phyloP scores from a whole-genome alignment of 495 filamentous ascomycete genomes.

The Pseudotulostoma volvatum region DNA sequence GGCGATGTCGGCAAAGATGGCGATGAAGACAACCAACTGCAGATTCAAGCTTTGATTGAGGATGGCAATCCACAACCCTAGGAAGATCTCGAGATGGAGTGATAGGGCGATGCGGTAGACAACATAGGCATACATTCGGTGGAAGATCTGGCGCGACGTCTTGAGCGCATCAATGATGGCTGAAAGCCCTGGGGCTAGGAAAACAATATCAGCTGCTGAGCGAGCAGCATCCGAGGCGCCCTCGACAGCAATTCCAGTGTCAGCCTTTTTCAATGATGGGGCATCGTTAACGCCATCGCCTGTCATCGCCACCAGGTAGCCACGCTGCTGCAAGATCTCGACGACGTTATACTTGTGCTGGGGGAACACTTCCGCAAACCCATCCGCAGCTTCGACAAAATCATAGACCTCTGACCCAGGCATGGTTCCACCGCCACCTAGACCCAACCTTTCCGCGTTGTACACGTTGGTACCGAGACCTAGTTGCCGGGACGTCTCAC shows the following conservation, averaged over 20 bases:
- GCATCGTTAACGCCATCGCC: conserved; percentile 98
- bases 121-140: conserved; percentile 94
- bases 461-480: conserved; percentile 89
- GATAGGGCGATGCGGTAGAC: conserved; percentile 91
- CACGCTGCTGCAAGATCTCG: conserved; percentile 87
- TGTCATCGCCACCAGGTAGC: conserved; percentile 93
- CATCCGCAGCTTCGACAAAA: conserved; percentile 89
- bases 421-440: conserved; percentile 77
- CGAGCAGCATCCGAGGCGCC: conserved; percentile 85
- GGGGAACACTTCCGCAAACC: conserved; percentile 88
- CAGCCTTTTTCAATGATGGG: conserved; percentile 88
- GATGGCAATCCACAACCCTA: conserved; percentile 80
- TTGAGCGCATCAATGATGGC: conserved; percentile 89
- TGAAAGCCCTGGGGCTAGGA: conserved; percentile 77
- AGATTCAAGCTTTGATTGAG: conserved; percentile 71
- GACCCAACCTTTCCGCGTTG: conserved; percentile 75
- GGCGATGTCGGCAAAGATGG: conserved; percentile 88
- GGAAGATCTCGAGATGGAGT: conserved; percentile 75
- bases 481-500: conserved; percentile 77
- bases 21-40: conserved; percentile 78
- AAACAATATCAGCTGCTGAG: conserved; percentile 87
- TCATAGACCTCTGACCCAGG: conserved; percentile 84
- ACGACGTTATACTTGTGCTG: conserved; percentile 97
- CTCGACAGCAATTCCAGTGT: conserved; percentile 77
- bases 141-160: conserved; percentile 89